Evolutionary conservation across 176 grass and related monocot species (phyloP), one percentile per base, ranked within the genome.

Genomic region (Aegilops bicornis): DNA sequence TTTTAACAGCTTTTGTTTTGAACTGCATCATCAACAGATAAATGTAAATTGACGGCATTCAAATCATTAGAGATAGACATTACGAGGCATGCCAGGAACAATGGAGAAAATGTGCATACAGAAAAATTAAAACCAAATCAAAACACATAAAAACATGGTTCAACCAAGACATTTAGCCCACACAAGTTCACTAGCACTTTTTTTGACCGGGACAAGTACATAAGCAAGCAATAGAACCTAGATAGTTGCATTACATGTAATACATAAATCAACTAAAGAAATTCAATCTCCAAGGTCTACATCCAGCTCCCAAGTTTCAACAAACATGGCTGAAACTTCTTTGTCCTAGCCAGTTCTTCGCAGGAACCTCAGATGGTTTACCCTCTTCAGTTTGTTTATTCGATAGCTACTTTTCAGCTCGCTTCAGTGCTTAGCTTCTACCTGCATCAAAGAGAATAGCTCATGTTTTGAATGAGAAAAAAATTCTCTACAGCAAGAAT

Each of bases 331-430:
- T 36, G 16, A 69, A 32, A 1, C 31, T 69, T 82, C 64, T 69
- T 70, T 83, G 68, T 73, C 68, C n/a, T 83, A 73, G 54, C 52
- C 52, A 73, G 82, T 73, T 73, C 81, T 73, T 73, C n/a, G 79
- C 64, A 69, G 35, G 64, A 6, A 42, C 50, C 5, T 83, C 33
- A 73, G 33, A 61, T 42, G 50, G 52, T 71, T 82, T 82, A 59
- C 66, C 80, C 47, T 70, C 17, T 36, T 69, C 67, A 36, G 67
- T 37, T 69, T 69, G 16, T 69, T 35, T 20, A 5, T 48, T 48
- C 1, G 66, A 50, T 58, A 82, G 66, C 79, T 71, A 70, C 65
- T 82, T 82, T 82, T 82, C 80, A 83, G 81, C 67, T 73, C n/a
- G n/a, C 68, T 61, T 83, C 50, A 40, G 20, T 72, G 69, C 33